A percentile compares a stretch with the other conserved stretches of the same genome.
Evolutionary conservation across 2,329 filamentous ascomycete species (phyloP).

Genomic region (Sordariomycetes sp.): DNA sequence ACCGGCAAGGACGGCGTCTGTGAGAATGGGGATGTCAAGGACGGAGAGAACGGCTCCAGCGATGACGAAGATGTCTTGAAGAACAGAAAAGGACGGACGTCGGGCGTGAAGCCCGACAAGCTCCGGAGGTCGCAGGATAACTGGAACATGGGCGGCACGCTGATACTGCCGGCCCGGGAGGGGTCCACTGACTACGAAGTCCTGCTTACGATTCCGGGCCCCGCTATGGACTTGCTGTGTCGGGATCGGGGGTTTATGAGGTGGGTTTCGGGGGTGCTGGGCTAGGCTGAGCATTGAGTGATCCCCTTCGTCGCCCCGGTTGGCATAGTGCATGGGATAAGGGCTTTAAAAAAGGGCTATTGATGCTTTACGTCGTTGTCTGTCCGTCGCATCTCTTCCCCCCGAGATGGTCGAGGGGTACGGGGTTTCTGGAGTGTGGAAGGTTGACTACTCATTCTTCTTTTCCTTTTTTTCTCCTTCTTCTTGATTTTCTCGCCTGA

Average conservation of each 20-base stretch:
- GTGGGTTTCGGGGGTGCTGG: constrained; percentile 14
- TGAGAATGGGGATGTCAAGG: too few relatives aligned
- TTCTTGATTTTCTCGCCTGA: too few relatives aligned
- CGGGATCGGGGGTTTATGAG: constrained; percentile 12
- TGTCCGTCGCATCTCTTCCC: too few relatives aligned
- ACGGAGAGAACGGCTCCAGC: too few relatives aligned
- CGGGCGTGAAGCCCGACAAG: constrained; percentile 11
- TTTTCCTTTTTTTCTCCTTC: too few relatives aligned
- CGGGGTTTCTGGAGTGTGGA: too few relatives aligned
- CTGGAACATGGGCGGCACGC: constrained; percentile 16
- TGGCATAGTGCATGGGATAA: not conserved
- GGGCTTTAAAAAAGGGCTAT: not conserved
- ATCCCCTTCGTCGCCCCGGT: too few relatives aligned
- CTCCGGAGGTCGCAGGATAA: constrained; percentile 16
- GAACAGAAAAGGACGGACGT: not conserved
- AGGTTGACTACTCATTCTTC: too few relatives aligned
- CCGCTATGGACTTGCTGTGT: constrained; percentile 15
- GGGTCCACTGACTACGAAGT: constrained; percentile 14
- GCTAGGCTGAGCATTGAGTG: constrained; percentile 2
- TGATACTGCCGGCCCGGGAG: constrained; percentile 17
- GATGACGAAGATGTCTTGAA: too few relatives aligned
- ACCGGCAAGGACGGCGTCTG: too few relatives aligned
- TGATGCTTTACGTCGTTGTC: too few relatives aligned
- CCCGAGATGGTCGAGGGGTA: too few relatives aligned
- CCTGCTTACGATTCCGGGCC: constrained; percentile 15